Base-by-base conservation (phyloP, 2,329 filamentous ascomycete species). In the Cryphonectria japonica region DNA sequence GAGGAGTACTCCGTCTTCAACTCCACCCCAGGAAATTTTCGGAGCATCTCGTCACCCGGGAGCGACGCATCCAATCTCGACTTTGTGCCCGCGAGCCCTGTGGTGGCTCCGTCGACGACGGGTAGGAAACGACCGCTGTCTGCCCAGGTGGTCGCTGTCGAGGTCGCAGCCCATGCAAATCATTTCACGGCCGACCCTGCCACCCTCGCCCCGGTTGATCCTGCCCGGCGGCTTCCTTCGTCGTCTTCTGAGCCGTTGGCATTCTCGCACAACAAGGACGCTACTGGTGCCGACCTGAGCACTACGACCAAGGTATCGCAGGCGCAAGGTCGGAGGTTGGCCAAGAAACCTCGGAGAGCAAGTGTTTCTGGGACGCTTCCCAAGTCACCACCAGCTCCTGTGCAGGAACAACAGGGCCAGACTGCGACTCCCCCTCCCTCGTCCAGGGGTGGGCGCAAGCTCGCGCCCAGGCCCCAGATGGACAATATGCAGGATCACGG, bases 1-100 rank as follows among this genome's bases (percentile, higher is more conserved):
- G 87, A 90, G 77, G 88, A 90, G 74, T 90, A 89, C 76, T 89
- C 88, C 73, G 87, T 90, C 76, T 90, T 91, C 82, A 88, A 89
- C 80, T 82, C 85, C n/a, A 89, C 88, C 11, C 88, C 88, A 22
- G 88, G 87, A 64, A 88, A 89, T 76, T 81, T 89, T 69, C 83
- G 82, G 75, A 85, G 82, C 68, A 59, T n/a, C 34, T 78, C 81
- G 60, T 65, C 43, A 16, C 29, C 63, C 4, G 19, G 43, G 43
- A 81, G 83, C 70, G 82, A 78, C 71, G 78, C 80, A 19, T 88
- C 87, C 77, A 76, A 80, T 74, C 19, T 52, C 41, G 85, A 86
- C 75, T 84, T 85, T 76, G 76, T 78, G 29, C 77, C 76, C 74
- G 80, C 76, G 69, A 82, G 78, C 73, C 80, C 82, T 19, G 80